A percentile compares a stretch with the other conserved stretches of the same genome.
phyloP scores from a whole-genome alignment of 441 rosid genomes.

The Geranium incanum region DNA sequence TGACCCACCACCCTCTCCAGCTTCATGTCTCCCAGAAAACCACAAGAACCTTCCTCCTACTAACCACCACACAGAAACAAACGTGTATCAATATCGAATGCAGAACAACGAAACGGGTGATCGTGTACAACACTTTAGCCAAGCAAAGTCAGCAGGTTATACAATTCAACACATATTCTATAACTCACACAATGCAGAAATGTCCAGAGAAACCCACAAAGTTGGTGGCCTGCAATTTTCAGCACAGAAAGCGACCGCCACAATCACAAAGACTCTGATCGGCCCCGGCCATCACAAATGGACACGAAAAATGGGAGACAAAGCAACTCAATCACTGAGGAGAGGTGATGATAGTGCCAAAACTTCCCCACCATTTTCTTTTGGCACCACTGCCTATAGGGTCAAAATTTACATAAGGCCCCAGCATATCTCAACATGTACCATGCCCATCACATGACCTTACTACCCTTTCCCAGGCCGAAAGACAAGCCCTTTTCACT shows the following conservation, averaged over 20 bases:
- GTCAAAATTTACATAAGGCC: constrained; percentile 18
- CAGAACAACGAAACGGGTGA: too few species aligned
- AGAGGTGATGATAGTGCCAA: not conserved
- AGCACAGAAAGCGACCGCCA: not conserved
- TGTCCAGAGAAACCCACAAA: not conserved
- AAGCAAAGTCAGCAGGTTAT: too few species aligned
- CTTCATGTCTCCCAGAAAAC: too few species aligned
- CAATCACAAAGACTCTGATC: not conserved
- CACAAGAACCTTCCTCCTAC: too few species aligned
- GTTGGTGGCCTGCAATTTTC: not conserved
- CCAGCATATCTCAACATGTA: constrained; percentile 24
- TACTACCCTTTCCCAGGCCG: constrained; percentile 27
- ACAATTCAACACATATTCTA: too few species aligned
- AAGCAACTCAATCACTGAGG: not conserved
- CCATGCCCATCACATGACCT: constrained; percentile 26
- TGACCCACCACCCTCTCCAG: too few species aligned
- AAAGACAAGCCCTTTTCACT: constrained; percentile 20
- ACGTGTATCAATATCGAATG: too few species aligned
- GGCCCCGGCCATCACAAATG: not conserved
- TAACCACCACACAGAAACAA: too few species aligned
- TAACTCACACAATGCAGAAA: not conserved
- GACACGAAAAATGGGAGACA: not conserved
- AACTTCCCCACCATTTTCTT: not conserved
- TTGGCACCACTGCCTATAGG: too few species aligned
- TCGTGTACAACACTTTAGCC: too few species aligned